Base-by-base conservation (phyloP, 768 basidiomycete genomes). In the Serpula lacrymans region DNA sequence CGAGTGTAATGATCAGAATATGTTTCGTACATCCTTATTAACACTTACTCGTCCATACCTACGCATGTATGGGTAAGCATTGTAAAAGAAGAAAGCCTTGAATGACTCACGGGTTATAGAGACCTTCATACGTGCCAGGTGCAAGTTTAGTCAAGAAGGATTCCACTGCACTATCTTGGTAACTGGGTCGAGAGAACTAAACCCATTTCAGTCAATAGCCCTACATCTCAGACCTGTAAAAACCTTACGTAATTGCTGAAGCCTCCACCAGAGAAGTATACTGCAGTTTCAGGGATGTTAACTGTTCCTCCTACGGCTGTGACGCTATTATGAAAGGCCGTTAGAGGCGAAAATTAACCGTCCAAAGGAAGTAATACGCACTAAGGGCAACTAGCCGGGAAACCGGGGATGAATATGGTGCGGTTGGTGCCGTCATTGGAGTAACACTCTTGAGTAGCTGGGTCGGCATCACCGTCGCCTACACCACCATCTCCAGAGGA, bases 271-370 rank as follows among this genome's bases (percentile, higher is more conserved):
- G 82, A 84, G 64, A 85, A 82, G 47, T 38, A 55, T 0, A 71
- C 74, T 0, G 77, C 78, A 11, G 67, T 67, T 55, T 88, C 85
- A 0, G 82, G 84, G 36, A 83, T 60, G 28, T 62, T 46, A 17
- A 57, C 59, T 1, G 85, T 87, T 7, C 77, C 86, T 6, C 86
- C 86, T 3, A 89, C 84, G 3, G 80, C 46, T 3, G 86, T 89
- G 14, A 86, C 80, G 46, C 84, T 87, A 17, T 6, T 18, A 6
- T 12, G 20, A 14, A 6, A 8, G n/a, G 8, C 31, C 6, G n/a
- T 6, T 6, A 33, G 14, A 33, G 31, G 20, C 31, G 27, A 29
- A 9, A 29, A 9, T 29, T 29, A 29, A 29, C 9, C n/a, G 27
- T 29, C n/a, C 10, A 29, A 29, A 9, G 27, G 14, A 14, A 29